Evolutionary conservation across 306 rosid genomes (phyloP), one percentile per base, ranked within the genome.

Genomic region (Trichosanthes truncata): DNA sequence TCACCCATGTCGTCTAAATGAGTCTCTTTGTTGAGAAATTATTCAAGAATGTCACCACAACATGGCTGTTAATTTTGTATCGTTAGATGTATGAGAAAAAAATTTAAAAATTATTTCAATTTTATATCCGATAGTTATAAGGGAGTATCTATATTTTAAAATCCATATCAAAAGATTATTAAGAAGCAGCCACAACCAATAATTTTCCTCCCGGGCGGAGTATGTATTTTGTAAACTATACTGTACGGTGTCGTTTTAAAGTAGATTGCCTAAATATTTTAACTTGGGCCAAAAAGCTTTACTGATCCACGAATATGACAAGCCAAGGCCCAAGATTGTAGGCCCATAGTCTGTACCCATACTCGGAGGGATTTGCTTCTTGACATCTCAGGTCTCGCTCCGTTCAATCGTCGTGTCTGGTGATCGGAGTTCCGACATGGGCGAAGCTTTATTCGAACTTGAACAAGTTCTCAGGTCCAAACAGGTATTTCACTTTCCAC

Each of bases 391-490:
- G 36, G 15, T 29, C 69, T 61, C 25, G 35, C 36, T 5, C 76
- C 51, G 55, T 23, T 43, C 2, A 69, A 38, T 7, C 78, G 17
- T 18, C 43, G 62, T 31, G 25, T 21, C 10, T 25, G 0, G 26
- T 35, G 38, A 71, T 59, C 78, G 26, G 40, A 51, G 62, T n/a
- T 67, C 38, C 75, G 51, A 36, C 78, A 84, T 88, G 93, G 90
- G 81, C 4, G 91, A 80, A 65, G 77, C 79, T 48, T 76, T 90
- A 20, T 60, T 73, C 55, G 83, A 83, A 5, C 84, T 90, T 36
- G 83, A 86, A 43, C 75, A 82, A 14, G 75, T 33, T 84, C 82
- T 90, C 74, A 74, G 48, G 68, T 83, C 89, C 79, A 86, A 83
- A 83, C 41, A 79, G 87, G 93, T 88, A 79, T 25, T 31, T 74